Base-by-base conservation (phyloP, 305 asterid genomes). In the Andrographis paniculata region DNA sequence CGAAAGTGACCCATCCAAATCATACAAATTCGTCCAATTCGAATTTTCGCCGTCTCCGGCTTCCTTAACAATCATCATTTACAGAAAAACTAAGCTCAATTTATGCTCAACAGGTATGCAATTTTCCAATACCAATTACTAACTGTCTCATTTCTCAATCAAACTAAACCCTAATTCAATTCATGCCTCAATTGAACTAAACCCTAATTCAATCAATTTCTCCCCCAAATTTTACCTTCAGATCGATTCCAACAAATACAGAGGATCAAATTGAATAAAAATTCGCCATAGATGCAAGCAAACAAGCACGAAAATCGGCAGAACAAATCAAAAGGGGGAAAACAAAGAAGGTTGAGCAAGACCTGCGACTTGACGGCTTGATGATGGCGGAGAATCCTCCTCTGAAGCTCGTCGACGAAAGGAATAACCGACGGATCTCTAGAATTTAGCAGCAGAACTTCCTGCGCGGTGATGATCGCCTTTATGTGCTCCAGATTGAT, bases 401-500 rank as follows among this genome's bases (percentile, higher is more conserved):
- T 64, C 38, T 73, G 95, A 42, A 92, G 87, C 72, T 92, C 96
- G 23, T 81, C 91, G 22, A 77, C 89, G 48, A 92, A 87, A 16
- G 96, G 96, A 35, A 78, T 57, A 18, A 92, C 94, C 1, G 96
- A 81, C 11, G 99, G 96, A 42, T 87, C 99, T 58, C 68, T 77
- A 1, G 93, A 84, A 68, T 92, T 92, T 24, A 81, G 86, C 60
- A 92, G 47, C 18, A 91, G 78, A 30, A 84, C 91, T 53, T 92
- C 94, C 8, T 87, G 99, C 6, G 86, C 96, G 0, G 99, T 92
- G 57, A 92, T 84, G 5, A 92, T 87, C 41, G 99, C 99, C 68
- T 92, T 92, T 13, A 92, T 87, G 53, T 87, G 96, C 74, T 92
- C 99, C 63, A 92, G 60, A 72, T 92, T 87, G 63, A 92, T 87